Base-by-base conservation (phyloP, 176 grass and related monocot species). In the Lolium multiflorum region DNA sequence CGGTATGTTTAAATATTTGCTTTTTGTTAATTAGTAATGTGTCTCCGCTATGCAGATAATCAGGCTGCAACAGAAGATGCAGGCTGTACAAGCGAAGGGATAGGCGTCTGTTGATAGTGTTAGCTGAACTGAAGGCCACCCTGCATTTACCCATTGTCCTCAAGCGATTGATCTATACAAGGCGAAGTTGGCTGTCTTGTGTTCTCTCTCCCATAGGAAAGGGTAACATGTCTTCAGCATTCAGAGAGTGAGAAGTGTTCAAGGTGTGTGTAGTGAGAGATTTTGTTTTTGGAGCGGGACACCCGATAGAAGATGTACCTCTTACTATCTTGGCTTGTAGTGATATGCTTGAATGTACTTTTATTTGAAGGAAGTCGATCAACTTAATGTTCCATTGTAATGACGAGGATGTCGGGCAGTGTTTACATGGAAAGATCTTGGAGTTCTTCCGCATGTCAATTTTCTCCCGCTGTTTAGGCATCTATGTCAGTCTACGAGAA, bases 21-120 rank as follows among this genome's bases (percentile, higher is more conserved):
- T 81, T 21, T 71, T 85, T 71, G 6, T 71, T 69, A 17, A 35
- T 35, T 35, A 35, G 31, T 35, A 35, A 25, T 21, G 72, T 64
- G 5, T 26, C 63, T 79, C 38, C 49, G 20, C n/a, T n/a, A n/a
- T n/a, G n/a, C 88, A 98, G 96, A 92, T 95, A 76, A 83, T 98
- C 71, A 94, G 91, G 83, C 87, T 95, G 85, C 96, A 98, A 84
- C 96, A 98, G 63, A 98, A 90, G 86, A 92, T 98, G 80, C 96
- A 98, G 78, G 78, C 82, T 77, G 86, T 93, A 70, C 93, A 95
- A 70, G 21, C 92, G 47, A 98, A 94, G 83, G 77, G 84, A 20
- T 94, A 95, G 74, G 5, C 72, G 43, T 74, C 56, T 20, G 5
- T 41, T n/a, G 16, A 47, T 66, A 15, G 6, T 59, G 67, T 57